phyloP scores from a whole-genome alignment of 352 stramenopile genomes.

The Globisporangium canariense region DNA sequence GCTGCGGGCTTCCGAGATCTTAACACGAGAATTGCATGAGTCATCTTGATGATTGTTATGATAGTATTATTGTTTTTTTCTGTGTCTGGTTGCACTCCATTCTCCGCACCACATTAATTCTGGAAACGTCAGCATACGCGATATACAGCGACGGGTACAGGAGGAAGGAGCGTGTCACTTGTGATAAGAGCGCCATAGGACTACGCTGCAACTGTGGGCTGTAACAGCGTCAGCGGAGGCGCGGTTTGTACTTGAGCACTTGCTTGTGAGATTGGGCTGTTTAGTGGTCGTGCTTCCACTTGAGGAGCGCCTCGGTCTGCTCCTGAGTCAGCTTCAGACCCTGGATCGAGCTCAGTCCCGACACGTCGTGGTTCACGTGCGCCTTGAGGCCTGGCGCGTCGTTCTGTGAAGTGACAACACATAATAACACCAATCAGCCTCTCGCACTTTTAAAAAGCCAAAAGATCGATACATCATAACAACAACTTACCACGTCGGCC shows the following conservation, averaged over 20 bases:
- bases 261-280: neutral
- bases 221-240: too few species aligned
- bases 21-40: too few species aligned
- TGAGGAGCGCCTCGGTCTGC: slow-evolving; percentile 76
- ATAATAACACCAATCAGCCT: neutral
- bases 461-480: neutral
- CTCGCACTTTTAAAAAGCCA: neutral
- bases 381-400: slow-evolving; percentile 61
- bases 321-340: slow-evolving; percentile 63
- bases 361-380: slow-evolving; percentile 76
- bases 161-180: neutral
- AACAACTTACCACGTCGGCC: slow-evolving; percentile 42
- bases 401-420: slow-evolving; percentile 15
- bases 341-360: slow-evolving; percentile 60
- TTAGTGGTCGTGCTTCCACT: slow-evolving; percentile 90
- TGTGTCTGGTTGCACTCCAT: neutral
- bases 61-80: slow-evolving; percentile 1
- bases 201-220: too few species aligned
- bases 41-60: neutral
- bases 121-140: neutral
- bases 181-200: neutral
- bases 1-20: too few species aligned
- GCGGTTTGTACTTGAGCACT: neutral
- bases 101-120: neutral
- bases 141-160: neutral